Evolutionary conservation across 1,284 basidiomycete genomes (phyloP), one percentile per base, ranked within the genome.

Genomic region (Bondarzewia mesenterica): DNA sequence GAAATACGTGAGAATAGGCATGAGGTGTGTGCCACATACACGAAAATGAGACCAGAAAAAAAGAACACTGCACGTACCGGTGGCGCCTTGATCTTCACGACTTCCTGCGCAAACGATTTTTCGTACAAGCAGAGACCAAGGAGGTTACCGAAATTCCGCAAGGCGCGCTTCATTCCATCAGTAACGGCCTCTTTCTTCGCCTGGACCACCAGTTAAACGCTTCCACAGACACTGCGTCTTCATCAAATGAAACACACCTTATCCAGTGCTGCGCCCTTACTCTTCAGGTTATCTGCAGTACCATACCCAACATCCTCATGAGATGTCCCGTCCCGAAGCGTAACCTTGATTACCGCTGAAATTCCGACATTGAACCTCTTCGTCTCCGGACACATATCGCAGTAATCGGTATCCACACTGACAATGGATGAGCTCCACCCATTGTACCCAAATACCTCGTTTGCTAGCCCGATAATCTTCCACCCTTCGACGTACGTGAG

Each of bases 141-240:
- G 1, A 98, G 70, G 61, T 94, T 95, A 44, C 96, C 95, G 63
- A 99, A 99, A 55, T 85, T 91, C 44, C 92, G 78, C 18, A 99
- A 72, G 0, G 92, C 81, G 29, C 95, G 83, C 67, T 99, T 99
- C 42, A 95, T 70, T 0, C 78, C 94, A 58, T 99, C 95, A 0
- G 95, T 99, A 0, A 97, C 88, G 0, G 96, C 93, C 63, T 98
- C 95, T 62, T 99, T 99, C 74, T 96, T 95, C 58, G 89, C 92
- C 93, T 97, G 58, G 14, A 25, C 12, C 21, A 38, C 27, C 7
- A 42, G 48, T 16, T 23, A 6, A 18, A 26, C 25, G 15, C 23
- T 7, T 18, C 12, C 21, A 20, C 20, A 41, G n/a, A 37, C 36
- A 15, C n/a, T 37, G 1, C 21, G 18, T n/a, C 41, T 37, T n/a